Conservation (phyloP, 768 basidiomycete genomes). For the Dioszegia aurantiaca region DNA sequence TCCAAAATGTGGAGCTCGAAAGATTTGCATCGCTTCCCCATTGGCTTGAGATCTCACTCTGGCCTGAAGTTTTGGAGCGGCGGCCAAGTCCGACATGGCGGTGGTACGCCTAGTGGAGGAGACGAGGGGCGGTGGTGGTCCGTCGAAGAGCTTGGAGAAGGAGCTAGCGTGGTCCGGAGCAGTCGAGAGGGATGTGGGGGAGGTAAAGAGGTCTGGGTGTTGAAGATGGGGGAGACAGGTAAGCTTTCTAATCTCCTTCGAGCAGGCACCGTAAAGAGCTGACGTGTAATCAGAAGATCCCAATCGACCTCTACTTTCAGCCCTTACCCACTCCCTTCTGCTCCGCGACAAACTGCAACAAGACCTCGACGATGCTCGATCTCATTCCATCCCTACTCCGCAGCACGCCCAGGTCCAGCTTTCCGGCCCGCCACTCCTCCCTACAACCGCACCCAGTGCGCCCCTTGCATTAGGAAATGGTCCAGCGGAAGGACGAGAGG, state of each 20-base stretch:
- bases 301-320: slow-evolving; percentile 22
- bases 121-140: slow-evolving; percentile 37
- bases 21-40: slow-evolving; percentile 5
- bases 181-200: slow-evolving; percentile 18
- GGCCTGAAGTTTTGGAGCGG: slow-evolving; percentile 1
- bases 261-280: background rate
- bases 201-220: slow-evolving; percentile 42
- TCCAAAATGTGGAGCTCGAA: background rate
- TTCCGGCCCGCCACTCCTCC: too few species aligned
- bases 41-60: background rate
- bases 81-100: background rate
- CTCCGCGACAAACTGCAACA: slow-evolving; percentile 34
- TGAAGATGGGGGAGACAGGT: slow-evolving; percentile 17
- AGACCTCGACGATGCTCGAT: slow-evolving; percentile 12
- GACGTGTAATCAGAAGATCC: slow-evolving; percentile 7
- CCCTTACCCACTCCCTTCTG: slow-evolving; percentile 40
- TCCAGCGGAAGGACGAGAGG: slow-evolving; percentile 2
- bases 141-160: slow-evolving; percentile 42
- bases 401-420: background rate
- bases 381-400: background rate
- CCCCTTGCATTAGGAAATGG: background rate
- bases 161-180: slow-evolving; percentile 37
- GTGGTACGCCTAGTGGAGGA: too few species aligned
- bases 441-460: too few species aligned
- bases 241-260: background rate